These are phyloP conservation scores for Schwanniomyces sp. DNA, from an alignment of 805 yeast species.

Conservation along the genomic window DNA sequence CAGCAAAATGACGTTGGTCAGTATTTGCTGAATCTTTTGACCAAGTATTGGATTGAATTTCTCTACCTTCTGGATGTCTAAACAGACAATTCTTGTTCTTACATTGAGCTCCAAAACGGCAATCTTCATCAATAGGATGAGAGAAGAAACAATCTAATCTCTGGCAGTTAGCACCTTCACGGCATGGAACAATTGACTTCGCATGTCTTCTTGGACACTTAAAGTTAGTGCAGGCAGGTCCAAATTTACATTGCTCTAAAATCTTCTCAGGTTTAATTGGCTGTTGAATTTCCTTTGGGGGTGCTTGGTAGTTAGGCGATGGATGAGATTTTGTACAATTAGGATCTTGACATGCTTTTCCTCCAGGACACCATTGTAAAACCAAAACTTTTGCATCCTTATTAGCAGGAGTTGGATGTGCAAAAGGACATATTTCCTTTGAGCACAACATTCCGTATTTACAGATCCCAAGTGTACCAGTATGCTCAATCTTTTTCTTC, in stretches of 20 bases:
- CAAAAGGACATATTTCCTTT: conserved; percentile 80
- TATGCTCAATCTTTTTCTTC: conserved; percentile 34
- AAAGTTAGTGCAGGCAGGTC: conserved; percentile 70
- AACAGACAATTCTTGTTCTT: conserved; percentile 68
- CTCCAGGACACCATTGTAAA: conserved; percentile 75
- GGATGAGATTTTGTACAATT: conserved; percentile 79
- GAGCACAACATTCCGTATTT: conserved; percentile 76
- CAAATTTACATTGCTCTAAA: conserved; percentile 82
- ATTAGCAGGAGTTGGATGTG: conserved; percentile 89
- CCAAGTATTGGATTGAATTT: conserved; percentile 35
- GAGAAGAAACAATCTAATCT: conserved; percentile 80
- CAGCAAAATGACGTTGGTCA: conserved; percentile 70
- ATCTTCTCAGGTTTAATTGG: conserved; percentile 22
- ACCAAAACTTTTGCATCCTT: conserved; percentile 66
- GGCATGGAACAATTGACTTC: conserved; percentile 66
- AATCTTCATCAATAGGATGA: conserved; percentile 77
- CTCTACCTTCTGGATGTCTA: conserved; percentile 80
- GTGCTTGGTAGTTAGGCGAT: conserved; percentile 51
- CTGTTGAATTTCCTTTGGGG: conserved; percentile 12
- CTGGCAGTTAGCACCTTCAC: conserved; percentile 76
- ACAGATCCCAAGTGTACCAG: conserved; percentile 59
- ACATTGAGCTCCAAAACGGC: conserved; percentile 80
- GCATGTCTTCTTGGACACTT: conserved; percentile 88
- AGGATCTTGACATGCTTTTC: conserved; percentile 60
- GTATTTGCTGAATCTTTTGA: conserved; percentile 37